These are phyloP conservation scores for Exophiala alcalophila DNA, from an alignment of 2,329 filamentous ascomycete genomes.

Conservation along the genomic window DNA sequence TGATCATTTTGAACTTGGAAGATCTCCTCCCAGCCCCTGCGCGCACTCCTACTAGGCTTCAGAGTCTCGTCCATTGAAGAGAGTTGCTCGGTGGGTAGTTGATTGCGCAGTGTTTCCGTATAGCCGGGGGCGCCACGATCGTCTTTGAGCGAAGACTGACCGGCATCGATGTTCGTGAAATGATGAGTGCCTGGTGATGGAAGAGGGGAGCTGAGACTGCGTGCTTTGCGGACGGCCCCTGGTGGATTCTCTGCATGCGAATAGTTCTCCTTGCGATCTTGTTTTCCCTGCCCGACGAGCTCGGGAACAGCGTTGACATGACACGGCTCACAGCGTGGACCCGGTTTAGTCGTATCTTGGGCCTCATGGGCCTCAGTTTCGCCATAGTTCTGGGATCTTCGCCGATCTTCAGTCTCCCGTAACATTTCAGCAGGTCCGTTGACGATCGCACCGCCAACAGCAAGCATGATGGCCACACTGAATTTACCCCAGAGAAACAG, in stretches of 20 bases:
- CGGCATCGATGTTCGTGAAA: not conserved
- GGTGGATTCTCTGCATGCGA: too few species aligned
- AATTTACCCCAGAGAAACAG: slow-evolving; percentile 49
- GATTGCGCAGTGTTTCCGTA: too few species aligned
- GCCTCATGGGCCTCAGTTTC: too few species aligned
- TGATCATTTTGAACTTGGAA: slow-evolving; percentile 3
- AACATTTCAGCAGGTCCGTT: slow-evolving; percentile 46
- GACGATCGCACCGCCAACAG: slow-evolving; percentile 48
- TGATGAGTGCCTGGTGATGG: slow-evolving; percentile 4
- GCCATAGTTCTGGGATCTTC: slow-evolving; percentile 16
- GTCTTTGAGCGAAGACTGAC: not conserved
- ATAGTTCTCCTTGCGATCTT: too few species aligned
- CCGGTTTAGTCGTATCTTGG: too few species aligned
- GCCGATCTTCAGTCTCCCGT: slow-evolving; percentile 24
- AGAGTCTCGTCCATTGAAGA: slow-evolving; percentile 13
- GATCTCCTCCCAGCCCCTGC: slow-evolving; percentile 12
- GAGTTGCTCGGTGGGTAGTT: too few species aligned
- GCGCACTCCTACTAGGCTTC: slow-evolving; percentile 16
- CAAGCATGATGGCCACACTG: slow-evolving; percentile 47
- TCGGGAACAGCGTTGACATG: too few species aligned
- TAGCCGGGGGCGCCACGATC: too few species aligned
- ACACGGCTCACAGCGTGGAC: too few species aligned
- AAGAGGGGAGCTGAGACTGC: slow-evolving; percentile 24
- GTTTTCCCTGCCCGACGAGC: too few species aligned
- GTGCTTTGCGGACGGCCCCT: slow-evolving; percentile 12